Base-by-base conservation (phyloP, 768 basidiomycete species). In the Amanita muscaria region DNA sequence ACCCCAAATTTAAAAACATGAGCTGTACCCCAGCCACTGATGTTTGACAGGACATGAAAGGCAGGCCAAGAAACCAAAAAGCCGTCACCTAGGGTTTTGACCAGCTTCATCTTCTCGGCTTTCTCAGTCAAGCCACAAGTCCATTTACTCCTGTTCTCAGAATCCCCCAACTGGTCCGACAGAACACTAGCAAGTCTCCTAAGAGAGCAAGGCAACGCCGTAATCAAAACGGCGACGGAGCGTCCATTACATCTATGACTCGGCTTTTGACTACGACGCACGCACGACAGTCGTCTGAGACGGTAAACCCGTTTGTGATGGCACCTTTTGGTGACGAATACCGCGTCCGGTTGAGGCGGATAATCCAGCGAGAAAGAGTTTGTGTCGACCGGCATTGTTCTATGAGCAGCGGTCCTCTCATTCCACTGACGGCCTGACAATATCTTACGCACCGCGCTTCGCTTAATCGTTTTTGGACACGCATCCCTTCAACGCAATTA, bases 261-360 rank as follows among this genome's bases (percentile, higher is more conserved):
- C 63, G 69, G 32, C 61, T 71, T 46, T 60, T 72, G 50, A 70
- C 72, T 36, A 64, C 66, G 19, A 65, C 63, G 19, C 60, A 71
- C 53, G 64, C 67, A 15, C 64, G 66, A 48, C 59, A 66, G 51
- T 63, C 70, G 40, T 68, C 70, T 29, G 50, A 55, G 35, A 56
- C 59, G 42, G 57, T 66, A 42, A 64, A 71, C 51, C 85, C 85
- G 42, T 88, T 88, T 56, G 72, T 76, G 46, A 86, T n/a, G n/a
- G n/a, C 84, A 40, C 85, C 86, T 6, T 88, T 88, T 60, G 86
- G 88, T 59, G 84, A 86, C 55, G 82, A 84, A 56, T 68, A 74
- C 46, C 54, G 54, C 25, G 59, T 67, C 25, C 52, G 38, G 53
- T 64, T 22, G 51, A 51, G n/a, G 30, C 44, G 27, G 19, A 30